Evolutionary conservation across 2,329 filamentous ascomycete species (phyloP).

Genomic region (Paecilomyces dactylethromorphus): DNA sequence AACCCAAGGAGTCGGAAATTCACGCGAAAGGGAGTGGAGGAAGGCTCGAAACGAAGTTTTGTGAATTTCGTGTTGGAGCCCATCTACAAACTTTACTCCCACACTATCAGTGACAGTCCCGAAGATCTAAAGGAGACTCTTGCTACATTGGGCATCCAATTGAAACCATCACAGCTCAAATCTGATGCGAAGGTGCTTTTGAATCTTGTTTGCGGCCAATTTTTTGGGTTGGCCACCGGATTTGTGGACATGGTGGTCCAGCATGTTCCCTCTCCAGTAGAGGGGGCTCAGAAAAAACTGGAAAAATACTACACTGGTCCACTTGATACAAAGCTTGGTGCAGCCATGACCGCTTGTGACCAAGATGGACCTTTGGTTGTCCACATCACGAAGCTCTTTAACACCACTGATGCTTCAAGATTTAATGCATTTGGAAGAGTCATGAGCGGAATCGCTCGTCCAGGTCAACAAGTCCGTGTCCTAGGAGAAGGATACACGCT

Average conservation of each 20-base stretch:
- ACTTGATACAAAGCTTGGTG: constrained; percentile 70
- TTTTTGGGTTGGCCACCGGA: constrained; percentile 82
- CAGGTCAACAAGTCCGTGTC: constrained; percentile 77
- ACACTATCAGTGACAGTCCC: constrained; percentile 86
- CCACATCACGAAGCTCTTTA: constrained; percentile 90
- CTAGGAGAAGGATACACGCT: constrained; percentile 93
- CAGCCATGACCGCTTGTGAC: constrained; percentile 74
- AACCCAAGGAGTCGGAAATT: constrained; percentile 88
- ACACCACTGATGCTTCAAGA: constrained; percentile 77
- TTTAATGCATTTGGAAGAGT: constrained; percentile 90
- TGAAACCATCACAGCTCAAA: constrained; percentile 91
- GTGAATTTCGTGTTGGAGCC: constrained; percentile 93
- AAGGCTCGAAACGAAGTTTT: constrained; percentile 76
- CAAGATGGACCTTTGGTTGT: constrained; percentile 88
- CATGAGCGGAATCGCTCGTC: constrained; percentile 80
- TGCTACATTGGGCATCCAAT: constrained; percentile 67
- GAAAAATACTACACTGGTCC: constrained; percentile 90
- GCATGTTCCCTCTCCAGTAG: constrained; percentile 80
- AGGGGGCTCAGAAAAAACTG: constrained; percentile 68
- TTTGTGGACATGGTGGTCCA: constrained; percentile 94
- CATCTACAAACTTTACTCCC: constrained; percentile 94
- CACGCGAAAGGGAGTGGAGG: constrained; percentile 77
- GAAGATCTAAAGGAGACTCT: constrained; percentile 76
- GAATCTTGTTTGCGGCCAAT: constrained; percentile 85
- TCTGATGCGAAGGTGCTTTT: constrained; percentile 83